These are phyloP conservation scores for Pholiota conissans DNA, from an alignment of 768 basidiomycete genomes.

Conservation along the genomic window DNA sequence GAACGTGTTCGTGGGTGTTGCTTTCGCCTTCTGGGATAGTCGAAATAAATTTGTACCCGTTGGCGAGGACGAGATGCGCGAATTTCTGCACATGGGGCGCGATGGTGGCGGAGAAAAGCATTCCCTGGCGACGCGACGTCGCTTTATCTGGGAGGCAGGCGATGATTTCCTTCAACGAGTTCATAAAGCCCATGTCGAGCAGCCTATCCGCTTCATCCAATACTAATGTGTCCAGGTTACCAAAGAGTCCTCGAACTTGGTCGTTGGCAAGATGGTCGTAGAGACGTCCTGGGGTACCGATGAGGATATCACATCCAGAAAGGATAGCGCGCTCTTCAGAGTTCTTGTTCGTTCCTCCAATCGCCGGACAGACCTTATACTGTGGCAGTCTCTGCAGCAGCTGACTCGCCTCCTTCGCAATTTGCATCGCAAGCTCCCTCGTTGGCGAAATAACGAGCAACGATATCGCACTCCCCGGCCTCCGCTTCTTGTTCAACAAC, in stretches of 20 bases:
- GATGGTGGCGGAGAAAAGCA: slow-evolving; percentile 77
- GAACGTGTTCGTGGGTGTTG: slow-evolving; percentile 59
- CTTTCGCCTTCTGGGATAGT: slow-evolving; percentile 58
- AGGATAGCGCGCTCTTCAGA: slow-evolving; percentile 3
- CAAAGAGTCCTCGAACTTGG: slow-evolving; percentile 34
- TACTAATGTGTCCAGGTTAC: slow-evolving; percentile 45
- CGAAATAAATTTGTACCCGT: slow-evolving; percentile 48
- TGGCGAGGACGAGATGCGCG: slow-evolving; percentile 1
- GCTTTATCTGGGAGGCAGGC: slow-evolving; percentile 33
- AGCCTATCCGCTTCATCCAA: slow-evolving; percentile 78
- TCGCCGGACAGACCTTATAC: slow-evolving; percentile 46
- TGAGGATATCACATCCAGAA: slow-evolving; percentile 48
- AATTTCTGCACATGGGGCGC: slow-evolving; percentile 9
- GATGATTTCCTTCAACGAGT: slow-evolving; percentile 66
- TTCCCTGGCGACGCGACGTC: slow-evolving; percentile 49
- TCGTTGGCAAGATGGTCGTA: slow-evolving; percentile 60
- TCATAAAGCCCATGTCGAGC: slow-evolving; percentile 72
- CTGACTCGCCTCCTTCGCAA: slow-evolving; percentile 61
- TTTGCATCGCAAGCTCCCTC: slow-evolving; percentile 60
- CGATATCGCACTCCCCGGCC: slow-evolving; percentile 37
- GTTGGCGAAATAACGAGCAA: slow-evolving; percentile 73
- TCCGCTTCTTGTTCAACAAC: slow-evolving; percentile 41
- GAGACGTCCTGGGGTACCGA: slow-evolving; percentile 78
- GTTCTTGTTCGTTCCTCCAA: slow-evolving; percentile 54
- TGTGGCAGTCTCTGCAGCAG: slow-evolving; percentile 37